These are phyloP conservation scores for Suillus weaverae DNA, from an alignment of 768 basidiomycete species.

Conservation along the genomic window DNA sequence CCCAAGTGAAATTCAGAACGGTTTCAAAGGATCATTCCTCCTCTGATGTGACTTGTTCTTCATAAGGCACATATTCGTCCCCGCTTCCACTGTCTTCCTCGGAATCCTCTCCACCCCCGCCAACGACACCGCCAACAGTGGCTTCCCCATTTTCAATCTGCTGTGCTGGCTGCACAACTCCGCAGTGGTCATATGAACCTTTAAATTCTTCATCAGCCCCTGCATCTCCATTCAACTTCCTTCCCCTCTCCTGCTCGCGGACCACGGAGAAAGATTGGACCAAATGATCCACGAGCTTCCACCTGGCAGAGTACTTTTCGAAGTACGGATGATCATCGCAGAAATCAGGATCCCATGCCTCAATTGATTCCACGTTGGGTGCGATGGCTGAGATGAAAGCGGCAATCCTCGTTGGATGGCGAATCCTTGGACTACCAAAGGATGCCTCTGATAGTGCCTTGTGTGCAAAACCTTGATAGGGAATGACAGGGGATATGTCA, in stretches of 20 bases:
- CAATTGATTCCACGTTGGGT: neutral
- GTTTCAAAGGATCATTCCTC: neutral
- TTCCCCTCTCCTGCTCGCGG: neutral
- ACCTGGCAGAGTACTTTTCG: conserved; percentile 25
- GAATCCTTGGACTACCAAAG: neutral
- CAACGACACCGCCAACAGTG: neutral
- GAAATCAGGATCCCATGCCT: neutral
- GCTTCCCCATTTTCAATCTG: neutral
- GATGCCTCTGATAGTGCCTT: neutral
- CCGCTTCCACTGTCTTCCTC: neutral
- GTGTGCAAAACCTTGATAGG: conserved; percentile 2
- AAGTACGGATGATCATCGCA: neutral
- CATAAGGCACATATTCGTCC: neutral
- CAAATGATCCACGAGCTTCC: conserved; percentile 26
- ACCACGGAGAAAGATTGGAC: conserved; percentile 23
- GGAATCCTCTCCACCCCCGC: neutral
- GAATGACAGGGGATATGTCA: neutral
- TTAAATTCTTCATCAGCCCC: neutral
- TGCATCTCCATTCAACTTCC: neutral
- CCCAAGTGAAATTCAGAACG: neutral
- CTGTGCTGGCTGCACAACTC: neutral
- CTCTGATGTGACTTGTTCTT: neutral
- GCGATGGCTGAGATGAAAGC: conserved; percentile 1
- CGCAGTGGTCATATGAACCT: neutral
- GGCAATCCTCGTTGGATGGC: neutral